Percentiles rank a stretch among this genome's conserved stretches.
Evolutionary conservation across 148 eudicot genomes (phyloP).

Genomic region (Rhododendron kiyosumense): DNA sequence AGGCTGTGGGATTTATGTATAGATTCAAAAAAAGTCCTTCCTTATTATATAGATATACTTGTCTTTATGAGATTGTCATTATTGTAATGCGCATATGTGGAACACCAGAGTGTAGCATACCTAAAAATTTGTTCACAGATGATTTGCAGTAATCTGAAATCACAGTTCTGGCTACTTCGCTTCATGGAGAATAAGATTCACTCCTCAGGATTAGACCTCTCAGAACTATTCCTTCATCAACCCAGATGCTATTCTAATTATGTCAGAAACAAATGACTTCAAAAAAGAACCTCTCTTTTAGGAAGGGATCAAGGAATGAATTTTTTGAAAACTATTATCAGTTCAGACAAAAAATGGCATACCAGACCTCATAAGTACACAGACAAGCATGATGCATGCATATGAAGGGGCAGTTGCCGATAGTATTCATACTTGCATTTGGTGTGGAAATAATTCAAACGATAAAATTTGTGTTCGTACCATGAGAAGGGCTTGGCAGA

Average conservation of each 20-base stretch:
- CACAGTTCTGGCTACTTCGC: neutral
- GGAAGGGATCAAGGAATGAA: neutral
- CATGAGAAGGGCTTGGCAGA: constrained; percentile 93
- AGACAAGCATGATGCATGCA: neutral
- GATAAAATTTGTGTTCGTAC: constrained; percentile 25
- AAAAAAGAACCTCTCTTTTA: neutral
- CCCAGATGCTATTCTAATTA: neutral
- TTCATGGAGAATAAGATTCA: neutral
- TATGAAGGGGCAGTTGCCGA: neutral
- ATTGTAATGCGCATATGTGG: neutral
- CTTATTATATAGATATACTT: neutral
- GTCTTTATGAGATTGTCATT: neutral
- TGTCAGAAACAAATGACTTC: neutral
- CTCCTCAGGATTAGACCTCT: neutral
- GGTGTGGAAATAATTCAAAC: neutral
- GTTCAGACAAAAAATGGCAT: neutral
- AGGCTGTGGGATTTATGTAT: neutral
- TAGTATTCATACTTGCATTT: neutral
- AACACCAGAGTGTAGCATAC: neutral
- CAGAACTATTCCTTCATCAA: neutral
- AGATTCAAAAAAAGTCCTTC: neutral
- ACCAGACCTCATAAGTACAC: neutral
- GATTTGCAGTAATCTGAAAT: neutral
- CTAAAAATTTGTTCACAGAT: neutral
- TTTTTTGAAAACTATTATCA: neutral